Conservation (phyloP, 2,329 filamentous ascomycete species). For the Trichoderma oligosporum region DNA sequence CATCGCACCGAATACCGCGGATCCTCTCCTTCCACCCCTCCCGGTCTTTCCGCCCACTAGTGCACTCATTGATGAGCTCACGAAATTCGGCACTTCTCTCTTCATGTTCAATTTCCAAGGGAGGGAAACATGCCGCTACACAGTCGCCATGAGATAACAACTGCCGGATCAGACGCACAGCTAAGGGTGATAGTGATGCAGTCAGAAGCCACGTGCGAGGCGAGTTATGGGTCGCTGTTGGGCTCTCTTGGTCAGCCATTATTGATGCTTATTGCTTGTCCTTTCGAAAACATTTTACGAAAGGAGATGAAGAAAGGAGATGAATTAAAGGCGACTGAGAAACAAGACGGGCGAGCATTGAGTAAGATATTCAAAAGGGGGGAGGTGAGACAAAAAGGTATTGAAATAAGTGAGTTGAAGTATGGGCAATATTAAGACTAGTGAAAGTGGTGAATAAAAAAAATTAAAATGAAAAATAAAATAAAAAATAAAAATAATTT, state of each 20-base stretch:
- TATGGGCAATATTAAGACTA: slow-evolving; percentile 7
- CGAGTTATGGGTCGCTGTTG: slow-evolving; percentile 60
- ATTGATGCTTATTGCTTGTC: slow-evolving; percentile 13
- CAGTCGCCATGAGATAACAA: slow-evolving; percentile 89
- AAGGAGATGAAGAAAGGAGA: background rate
- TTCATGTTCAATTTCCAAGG: slow-evolving; percentile 73
- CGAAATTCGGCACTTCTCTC: slow-evolving; percentile 75
- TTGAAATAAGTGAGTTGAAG: slow-evolving; percentile 11
- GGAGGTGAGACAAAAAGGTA: background rate
- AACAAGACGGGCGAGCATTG: slow-evolving; percentile 15
- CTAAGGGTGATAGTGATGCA: slow-evolving; percentile 77
- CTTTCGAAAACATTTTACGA: slow-evolving; percentile 16
- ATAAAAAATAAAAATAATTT: background rate
- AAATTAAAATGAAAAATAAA: slow-evolving; percentile 6
- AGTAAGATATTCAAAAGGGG: slow-evolving; percentile 22
- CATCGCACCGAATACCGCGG: slow-evolving; percentile 61
- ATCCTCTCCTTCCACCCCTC: slow-evolving; percentile 81
- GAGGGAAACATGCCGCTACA: slow-evolving; percentile 78
- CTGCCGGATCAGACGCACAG: slow-evolving; percentile 74
- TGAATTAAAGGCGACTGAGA: background rate
- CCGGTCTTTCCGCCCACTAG: slow-evolving; percentile 57
- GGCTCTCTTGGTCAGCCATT: slow-evolving; percentile 32
- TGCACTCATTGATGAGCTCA: slow-evolving; percentile 69
- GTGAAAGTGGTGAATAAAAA: slow-evolving; percentile 8
- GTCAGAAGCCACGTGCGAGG: slow-evolving; percentile 93